These are phyloP conservation scores for Dendrostoma leiphaemia DNA, from an alignment of 2,329 filamentous ascomycete genomes.

Conservation along the genomic window DNA sequence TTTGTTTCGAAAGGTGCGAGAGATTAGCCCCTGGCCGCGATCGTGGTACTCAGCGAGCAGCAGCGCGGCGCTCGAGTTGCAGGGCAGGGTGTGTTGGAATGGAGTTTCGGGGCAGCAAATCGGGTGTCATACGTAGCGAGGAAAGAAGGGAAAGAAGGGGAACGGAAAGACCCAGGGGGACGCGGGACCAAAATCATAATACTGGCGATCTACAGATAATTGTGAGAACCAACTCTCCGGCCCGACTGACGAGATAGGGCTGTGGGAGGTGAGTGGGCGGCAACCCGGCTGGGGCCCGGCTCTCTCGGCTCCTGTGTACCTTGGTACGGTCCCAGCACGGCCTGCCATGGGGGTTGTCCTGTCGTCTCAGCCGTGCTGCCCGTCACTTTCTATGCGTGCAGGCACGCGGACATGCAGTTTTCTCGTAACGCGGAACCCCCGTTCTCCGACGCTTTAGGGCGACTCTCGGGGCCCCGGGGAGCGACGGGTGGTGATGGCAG, in stretches of 20 bases:
- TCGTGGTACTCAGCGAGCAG: too few species aligned
- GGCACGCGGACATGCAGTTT: too few species aligned
- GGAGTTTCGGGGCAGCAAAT: background rate
- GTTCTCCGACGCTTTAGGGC: too few species aligned
- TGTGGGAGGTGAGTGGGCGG: background rate
- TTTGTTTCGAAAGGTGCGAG: constrained; percentile 8
- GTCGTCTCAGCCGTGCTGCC: background rate
- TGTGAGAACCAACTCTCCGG: background rate
- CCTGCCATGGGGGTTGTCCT: background rate
- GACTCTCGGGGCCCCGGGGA: background rate
- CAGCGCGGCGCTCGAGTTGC: too few species aligned
- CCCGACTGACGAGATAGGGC: background rate
- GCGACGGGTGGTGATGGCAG: too few species aligned
- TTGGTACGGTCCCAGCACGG: background rate
- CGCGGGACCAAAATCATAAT: background rate
- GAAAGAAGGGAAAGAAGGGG: background rate
- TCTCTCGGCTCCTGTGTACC: background rate
- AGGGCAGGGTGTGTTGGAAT: background rate
- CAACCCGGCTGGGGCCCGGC: background rate
- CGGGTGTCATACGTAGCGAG: background rate
- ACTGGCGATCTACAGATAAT: background rate
- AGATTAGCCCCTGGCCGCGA: background rate
- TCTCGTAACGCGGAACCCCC: too few species aligned
- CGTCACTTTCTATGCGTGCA: background rate
- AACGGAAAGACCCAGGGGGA: too few species aligned